A percentile compares a stretch with the other conserved stretches of the same genome.
These are phyloP conservation scores for Pythium angustatum DNA, from an alignment of 352 stramenopile genomes.

Conservation along the genomic window DNA sequence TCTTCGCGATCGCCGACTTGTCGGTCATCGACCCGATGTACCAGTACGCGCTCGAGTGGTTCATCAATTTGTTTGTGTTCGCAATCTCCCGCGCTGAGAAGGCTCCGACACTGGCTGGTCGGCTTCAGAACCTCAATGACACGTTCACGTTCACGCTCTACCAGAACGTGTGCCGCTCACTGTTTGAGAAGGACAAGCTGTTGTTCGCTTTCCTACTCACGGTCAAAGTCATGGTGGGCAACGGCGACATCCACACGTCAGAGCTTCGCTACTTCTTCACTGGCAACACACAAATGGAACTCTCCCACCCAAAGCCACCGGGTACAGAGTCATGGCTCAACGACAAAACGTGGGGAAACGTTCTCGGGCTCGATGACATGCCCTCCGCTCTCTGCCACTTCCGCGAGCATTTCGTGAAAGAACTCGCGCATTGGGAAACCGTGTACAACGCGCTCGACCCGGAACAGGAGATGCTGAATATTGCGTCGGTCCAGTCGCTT, in stretches of 20 bases:
- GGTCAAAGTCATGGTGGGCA: conserved; percentile 91
- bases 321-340: conserved; percentile 69
- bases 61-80: conserved; percentile 94
- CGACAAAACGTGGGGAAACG: conserved; percentile 90
- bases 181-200: conserved; percentile 97
- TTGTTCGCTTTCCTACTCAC: conserved; percentile 94
- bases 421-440: conserved; percentile 61
- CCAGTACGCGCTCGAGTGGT: conserved; percentile 96
- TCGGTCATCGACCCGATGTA: conserved; percentile 96
- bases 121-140: conserved; percentile 91
- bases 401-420: conserved; percentile 48
- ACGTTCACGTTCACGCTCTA: conserved; percentile 95
- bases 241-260: conserved; percentile 65
- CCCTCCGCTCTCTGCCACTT: conserved; percentile 51
- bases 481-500: conserved; percentile 54
- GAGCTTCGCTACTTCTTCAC: conserved; percentile 93
- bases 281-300: conserved; percentile 91
- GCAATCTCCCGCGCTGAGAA: conserved; percentile 88
- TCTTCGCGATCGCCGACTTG: conserved; percentile 95
- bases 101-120: conserved; percentile 66
- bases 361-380: conserved; percentile 74
- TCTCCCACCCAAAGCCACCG: conserved; percentile 70
- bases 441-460: conserved; percentile 89
- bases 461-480: conserved; percentile 57
- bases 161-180: conserved; percentile 94